Percentiles rank a stretch among this genome's conserved stretches.
phyloP scores from a whole-genome alignment of 2,329 filamentous ascomycete genomes.

The Cladophialophora yegresii region DNA sequence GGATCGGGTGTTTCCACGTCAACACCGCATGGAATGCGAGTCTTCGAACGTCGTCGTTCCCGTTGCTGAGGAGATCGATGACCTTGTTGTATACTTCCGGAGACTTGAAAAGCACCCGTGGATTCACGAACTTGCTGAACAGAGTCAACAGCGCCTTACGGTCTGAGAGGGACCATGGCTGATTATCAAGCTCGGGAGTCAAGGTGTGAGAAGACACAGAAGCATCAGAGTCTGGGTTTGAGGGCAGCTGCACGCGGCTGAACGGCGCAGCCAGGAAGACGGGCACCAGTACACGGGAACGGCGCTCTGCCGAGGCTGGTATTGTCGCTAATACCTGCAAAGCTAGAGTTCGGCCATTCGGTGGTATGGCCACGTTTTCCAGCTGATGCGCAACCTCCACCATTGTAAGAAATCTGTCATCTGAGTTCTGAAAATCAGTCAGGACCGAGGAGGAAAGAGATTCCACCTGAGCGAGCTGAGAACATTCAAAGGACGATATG shows the following conservation, averaged over 20 bases:
- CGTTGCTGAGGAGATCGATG: conserved; percentile 76
- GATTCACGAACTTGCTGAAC: conserved; percentile 83
- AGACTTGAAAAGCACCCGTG: conserved; percentile 76
- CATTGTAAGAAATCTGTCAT: conserved; percentile 60
- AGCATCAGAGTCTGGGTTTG: conserved; percentile 23
- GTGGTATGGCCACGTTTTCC: conserved; percentile 33
- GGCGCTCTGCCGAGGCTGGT: conserved; percentile 78
- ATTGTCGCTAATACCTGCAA: conserved; percentile 74
- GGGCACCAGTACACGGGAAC: conserved; percentile 80
- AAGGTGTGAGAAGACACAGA: conserved; percentile 33
- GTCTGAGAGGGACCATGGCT: conserved; percentile 60
- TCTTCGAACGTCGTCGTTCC: conserved; percentile 86
- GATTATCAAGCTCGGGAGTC: conserved; percentile 36
- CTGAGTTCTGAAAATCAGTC: conserved; percentile 55
- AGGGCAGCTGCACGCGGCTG: conserved; percentile 24
- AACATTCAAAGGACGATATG: conserved; percentile 75
- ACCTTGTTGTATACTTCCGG: conserved; percentile 75
- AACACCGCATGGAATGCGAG: conserved; percentile 80
- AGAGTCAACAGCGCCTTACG: conserved; percentile 79
- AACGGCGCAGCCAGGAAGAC: conserved; percentile 73
- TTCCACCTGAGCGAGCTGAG: conserved; percentile 66
- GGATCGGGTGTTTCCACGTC: conserved; percentile 79
- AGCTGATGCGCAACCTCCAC: conserved; percentile 56
- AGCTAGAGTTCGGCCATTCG: conserved; percentile 70
- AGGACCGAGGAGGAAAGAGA: conserved; percentile 56